A percentile compares a stretch with the other conserved stretches of the same genome.
phyloP scores from a whole-genome alignment of 2,329 filamentous ascomycete genomes.

The Metarhizium robertsii region DNA sequence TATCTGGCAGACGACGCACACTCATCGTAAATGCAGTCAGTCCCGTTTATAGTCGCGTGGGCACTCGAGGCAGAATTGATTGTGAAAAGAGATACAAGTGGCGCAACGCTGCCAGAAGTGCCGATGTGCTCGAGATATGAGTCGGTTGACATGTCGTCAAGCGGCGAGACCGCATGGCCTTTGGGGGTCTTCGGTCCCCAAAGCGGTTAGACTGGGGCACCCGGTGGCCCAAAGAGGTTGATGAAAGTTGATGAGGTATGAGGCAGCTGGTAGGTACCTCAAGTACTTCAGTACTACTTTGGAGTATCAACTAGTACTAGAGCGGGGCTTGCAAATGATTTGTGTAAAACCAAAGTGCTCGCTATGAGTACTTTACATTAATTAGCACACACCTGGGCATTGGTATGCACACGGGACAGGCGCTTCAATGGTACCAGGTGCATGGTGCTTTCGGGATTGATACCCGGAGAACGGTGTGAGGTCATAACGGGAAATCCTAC shows the following conservation, averaged over 20 bases:
- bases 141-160: neutral
- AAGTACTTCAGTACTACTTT: neutral
- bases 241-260: neutral
- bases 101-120: constrained; percentile 3
- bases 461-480: no score
- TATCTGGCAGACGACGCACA: neutral
- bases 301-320: no score
- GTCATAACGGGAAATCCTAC: no score
- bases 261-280: neutral
- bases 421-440: no score
- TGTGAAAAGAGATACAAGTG: neutral
- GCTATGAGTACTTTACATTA: no score
- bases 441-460: no score
- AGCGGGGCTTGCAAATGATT: no score
- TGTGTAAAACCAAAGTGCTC: no score
- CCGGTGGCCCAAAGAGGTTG: neutral
- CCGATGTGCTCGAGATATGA: neutral
- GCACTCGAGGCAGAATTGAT: neutral
- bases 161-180: neutral
- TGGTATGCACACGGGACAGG: no score
- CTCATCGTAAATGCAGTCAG: neutral
- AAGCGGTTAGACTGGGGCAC: constrained; percentile 8
- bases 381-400: no score
- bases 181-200: constrained; percentile 11
- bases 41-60: neutral